Conservation (phyloP, 2,329 filamentous ascomycete species). For the Fusarium virguliforme region DNA sequence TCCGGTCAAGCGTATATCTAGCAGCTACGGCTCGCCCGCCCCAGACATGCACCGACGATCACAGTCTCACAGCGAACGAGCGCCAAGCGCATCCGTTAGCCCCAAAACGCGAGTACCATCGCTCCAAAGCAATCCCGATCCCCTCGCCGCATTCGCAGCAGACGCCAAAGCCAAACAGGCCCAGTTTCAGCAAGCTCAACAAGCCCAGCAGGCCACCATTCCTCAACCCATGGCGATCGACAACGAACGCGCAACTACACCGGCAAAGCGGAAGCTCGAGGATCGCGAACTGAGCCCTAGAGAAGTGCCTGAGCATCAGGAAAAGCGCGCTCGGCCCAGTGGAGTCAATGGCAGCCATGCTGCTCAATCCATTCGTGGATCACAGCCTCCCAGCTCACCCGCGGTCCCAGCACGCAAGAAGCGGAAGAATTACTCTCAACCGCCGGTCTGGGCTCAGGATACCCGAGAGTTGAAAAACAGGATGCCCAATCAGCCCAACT, state of each 20-base stretch:
- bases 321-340: conserved; percentile 66
- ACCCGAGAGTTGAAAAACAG: conserved; percentile 56
- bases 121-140: conserved; percentile 63
- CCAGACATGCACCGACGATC: conserved; percentile 65
- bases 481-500: conserved; percentile 55
- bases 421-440: conserved; percentile 56
- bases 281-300: conserved; percentile 63
- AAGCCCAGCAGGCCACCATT: conserved; percentile 32
- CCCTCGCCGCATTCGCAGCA: conserved; percentile 47
- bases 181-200: conserved; percentile 27
- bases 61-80: conserved; percentile 74
- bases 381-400: conserved; percentile 53
- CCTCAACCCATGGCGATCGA: conserved; percentile 53
- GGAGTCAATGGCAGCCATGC: conserved; percentile 62
- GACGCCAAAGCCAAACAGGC: conserved; percentile 48
- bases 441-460: conserved; percentile 67
- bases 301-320: conserved; percentile 63
- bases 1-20: conserved; percentile 61
- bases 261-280: conserved; percentile 60
- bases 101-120: conserved; percentile 79
- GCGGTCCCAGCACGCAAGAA: conserved; percentile 59
- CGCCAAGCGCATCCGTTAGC: conserved; percentile 81
- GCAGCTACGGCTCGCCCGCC: conserved; percentile 62
- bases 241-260: conserved; percentile 55
- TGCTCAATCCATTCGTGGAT: conserved; percentile 38